A percentile compares a stretch with the other conserved stretches of the same genome.
Conservation (phyloP, 495 filamentous ascomycete genomes). For the Tuber melanosporum region DNA sequence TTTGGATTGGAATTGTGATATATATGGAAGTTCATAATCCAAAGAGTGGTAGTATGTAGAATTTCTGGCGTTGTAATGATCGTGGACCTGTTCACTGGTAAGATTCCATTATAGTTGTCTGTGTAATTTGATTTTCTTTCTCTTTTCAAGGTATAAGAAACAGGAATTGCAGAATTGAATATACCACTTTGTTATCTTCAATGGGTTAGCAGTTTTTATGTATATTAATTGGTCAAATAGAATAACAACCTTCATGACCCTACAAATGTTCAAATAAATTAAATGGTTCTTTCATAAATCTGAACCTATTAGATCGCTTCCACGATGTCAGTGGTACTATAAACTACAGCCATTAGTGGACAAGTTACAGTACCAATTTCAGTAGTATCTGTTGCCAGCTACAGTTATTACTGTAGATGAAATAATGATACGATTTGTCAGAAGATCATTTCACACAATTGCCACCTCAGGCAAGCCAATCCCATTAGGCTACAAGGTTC, state of each 20-base stretch:
- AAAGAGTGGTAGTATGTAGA: not conserved
- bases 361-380: not conserved
- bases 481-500: too few relatives aligned
- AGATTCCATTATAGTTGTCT: not conserved
- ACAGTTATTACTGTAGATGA: not conserved
- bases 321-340: conserved; percentile 3
- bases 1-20: conserved; percentile 6
- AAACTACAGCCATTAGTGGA: not conserved
- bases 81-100: not conserved
- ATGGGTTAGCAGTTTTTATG: not conserved
- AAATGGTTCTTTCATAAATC: not conserved
- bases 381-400: conserved; percentile 4
- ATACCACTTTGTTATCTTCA: too few relatives aligned
- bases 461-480: too few relatives aligned
- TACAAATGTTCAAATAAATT: conserved; percentile 3
- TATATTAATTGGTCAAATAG: not conserved
- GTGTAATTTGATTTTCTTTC: too few relatives aligned
- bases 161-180: too few relatives aligned
- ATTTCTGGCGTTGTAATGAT: not conserved
- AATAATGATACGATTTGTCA: too few relatives aligned
- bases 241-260: too few relatives aligned
- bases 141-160: too few relatives aligned
- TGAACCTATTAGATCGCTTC: not conserved
- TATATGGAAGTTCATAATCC: conserved; percentile 10
- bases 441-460: too few relatives aligned